Base-by-base conservation (phyloP, 495 filamentous ascomycete genomes). In the Letharia lupina region DNA sequence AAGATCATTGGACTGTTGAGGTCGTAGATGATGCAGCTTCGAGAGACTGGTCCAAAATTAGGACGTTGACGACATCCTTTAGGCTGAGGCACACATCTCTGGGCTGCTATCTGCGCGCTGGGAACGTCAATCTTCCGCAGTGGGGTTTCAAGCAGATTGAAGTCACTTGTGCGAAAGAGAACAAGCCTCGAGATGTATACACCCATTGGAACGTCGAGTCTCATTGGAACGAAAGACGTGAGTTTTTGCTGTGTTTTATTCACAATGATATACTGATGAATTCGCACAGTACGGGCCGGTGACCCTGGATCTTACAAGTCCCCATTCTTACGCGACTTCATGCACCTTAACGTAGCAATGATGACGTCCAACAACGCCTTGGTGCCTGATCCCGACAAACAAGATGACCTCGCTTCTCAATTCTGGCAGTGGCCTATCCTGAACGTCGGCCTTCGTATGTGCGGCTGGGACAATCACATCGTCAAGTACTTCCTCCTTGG, bases 61-160 rank as follows among this genome's bases (percentile, higher is more conserved):
- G 94, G 66, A 98, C 94, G 23, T 81, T 98, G 69, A 98, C 95
- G 20, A 93, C 95, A 8, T 87, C 90, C 11, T 98, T 98, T 83
- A 86, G 94, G 61, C 80, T 98, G 45, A 92, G 83, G 76, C 91
- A 98, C 72, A 83, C 86, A 45, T 81, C 84, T 57, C 80, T 98
- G 64, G 91, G 91, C 63, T 98, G 94, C 76, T 98, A 98, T 74
- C 83, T 98, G 35, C 87, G 95, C 64, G 94, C 94, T 64, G 95
- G 93, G 68, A 98, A 96, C 71, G 88, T 92, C 71, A 98, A 98
- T 75, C 83, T 98, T 63, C 94, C 94, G 33, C 94, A 98, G 73
- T 98, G 94, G 94, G 94, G 94, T 66, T 98, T 98, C 84, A 98
- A 98, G 80, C 94, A 98, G 76, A 98, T 98, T 70, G 94, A 98